Conservation (phyloP, 139 green algal species). For the Coelastrella sp. region DNA sequence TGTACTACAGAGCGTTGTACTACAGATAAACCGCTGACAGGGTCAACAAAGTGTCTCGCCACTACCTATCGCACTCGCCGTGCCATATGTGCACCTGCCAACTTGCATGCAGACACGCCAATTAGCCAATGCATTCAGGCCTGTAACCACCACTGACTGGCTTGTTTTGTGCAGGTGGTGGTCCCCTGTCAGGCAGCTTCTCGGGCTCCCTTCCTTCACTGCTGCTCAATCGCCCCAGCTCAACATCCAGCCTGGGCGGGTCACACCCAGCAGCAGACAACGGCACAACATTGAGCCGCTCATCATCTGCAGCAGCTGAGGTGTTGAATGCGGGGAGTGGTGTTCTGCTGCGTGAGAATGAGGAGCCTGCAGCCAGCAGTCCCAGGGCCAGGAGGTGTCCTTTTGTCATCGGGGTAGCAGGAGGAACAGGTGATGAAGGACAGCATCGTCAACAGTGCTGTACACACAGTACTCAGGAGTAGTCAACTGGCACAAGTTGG, state of each 20-base stretch:
- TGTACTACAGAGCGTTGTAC: too few relatives aligned
- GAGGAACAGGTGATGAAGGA: constrained; percentile 71
- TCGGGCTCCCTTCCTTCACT: background rate
- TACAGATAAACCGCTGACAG: too few relatives aligned
- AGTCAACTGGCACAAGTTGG: too few relatives aligned
- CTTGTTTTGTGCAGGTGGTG: background rate
- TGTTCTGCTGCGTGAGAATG: constrained; percentile 3
- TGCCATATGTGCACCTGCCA: background rate
- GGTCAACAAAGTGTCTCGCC: too few relatives aligned
- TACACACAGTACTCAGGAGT: too few relatives aligned
- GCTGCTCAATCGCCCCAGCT: background rate
- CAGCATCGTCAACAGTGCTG: too few relatives aligned
- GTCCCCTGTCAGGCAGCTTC: background rate
- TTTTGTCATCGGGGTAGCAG: constrained; percentile 77
- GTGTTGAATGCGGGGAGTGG: constrained; percentile 24
- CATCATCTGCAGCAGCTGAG: constrained; percentile 18
- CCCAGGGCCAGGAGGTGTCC: constrained; percentile 22
- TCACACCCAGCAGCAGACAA: background rate
- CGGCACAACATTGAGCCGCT: background rate
- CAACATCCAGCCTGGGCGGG: constrained; percentile 1
- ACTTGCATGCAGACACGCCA: background rate
- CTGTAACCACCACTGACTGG: background rate
- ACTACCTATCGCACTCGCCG: too few relatives aligned
- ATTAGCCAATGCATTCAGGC: background rate
- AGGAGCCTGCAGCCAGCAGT: constrained; percentile 4